Percentiles rank a stretch among this genome's conserved stretches.
These are phyloP conservation scores for Tuber aestivum DNA, from an alignment of 495 filamentous ascomycete species.

Conservation along the genomic window DNA sequence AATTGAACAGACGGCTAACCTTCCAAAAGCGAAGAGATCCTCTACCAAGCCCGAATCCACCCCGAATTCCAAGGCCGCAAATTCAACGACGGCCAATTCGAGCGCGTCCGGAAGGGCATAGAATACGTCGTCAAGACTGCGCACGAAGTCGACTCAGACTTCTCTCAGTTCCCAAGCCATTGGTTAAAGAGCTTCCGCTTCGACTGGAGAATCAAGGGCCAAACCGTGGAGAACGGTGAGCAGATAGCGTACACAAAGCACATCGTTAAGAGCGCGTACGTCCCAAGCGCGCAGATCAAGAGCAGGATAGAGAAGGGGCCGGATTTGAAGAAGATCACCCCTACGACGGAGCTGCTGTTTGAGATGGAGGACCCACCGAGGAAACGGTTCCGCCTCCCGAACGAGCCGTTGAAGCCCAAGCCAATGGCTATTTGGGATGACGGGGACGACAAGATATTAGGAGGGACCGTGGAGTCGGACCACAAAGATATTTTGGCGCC, in stretches of 20 bases:
- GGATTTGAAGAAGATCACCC: constrained; percentile 44
- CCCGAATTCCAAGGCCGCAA: constrained; percentile 89
- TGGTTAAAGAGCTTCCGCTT: constrained; percentile 93
- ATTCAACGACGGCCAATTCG: constrained; percentile 64
- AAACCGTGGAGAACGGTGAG: constrained; percentile 72
- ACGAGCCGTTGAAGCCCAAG: background rate
- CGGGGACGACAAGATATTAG: background rate
- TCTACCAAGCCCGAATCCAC: constrained; percentile 81
- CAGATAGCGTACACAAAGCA: constrained; percentile 79
- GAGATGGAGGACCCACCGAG: background rate
- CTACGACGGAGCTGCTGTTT: constrained; percentile 9
- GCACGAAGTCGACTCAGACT: constrained; percentile 73
- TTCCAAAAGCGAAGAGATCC: constrained; percentile 64
- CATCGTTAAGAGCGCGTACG: constrained; percentile 78
- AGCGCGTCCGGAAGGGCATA: constrained; percentile 64
- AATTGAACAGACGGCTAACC: constrained; percentile 17
- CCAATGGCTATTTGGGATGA: background rate
- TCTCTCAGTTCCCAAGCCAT: constrained; percentile 72
- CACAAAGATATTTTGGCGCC: background rate
- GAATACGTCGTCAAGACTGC: constrained; percentile 72
- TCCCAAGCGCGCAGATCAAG: constrained; percentile 81
- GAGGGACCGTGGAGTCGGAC: background rate
- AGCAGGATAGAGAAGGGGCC: constrained; percentile 49
- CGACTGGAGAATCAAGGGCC: constrained; percentile 75
- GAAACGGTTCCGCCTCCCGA: background rate